Evolutionary conservation across 2,329 filamentous ascomycete species (phyloP).

Genomic region (Pseudogymnoascus sp.): DNA sequence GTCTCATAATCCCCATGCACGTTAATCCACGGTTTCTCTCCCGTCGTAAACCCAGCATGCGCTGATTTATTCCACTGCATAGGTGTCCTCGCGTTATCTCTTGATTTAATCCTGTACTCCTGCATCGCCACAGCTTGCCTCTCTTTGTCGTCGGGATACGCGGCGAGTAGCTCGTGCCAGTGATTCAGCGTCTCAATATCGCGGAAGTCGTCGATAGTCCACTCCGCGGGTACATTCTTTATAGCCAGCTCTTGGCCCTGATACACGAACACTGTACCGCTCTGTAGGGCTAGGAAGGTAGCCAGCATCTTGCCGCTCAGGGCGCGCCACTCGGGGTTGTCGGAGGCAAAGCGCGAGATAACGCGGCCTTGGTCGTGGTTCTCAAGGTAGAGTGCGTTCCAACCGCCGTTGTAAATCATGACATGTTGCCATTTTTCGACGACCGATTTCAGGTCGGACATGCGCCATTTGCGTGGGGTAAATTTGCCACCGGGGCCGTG

Average conservation of each 20-base stretch:
- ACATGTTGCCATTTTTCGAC: constrained; percentile 47
- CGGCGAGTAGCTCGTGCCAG: constrained; percentile 36
- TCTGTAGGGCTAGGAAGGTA: constrained; percentile 42
- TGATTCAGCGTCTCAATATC: constrained; percentile 56
- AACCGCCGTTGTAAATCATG: constrained; percentile 46
- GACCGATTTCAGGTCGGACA: constrained; percentile 39
- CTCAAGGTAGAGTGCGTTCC: constrained; percentile 53
- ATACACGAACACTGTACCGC: constrained; percentile 53
- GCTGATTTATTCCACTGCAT: constrained; percentile 61
- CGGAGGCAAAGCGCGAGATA: constrained; percentile 43
- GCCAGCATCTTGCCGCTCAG: constrained; percentile 49
- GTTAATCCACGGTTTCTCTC: constrained; percentile 61
- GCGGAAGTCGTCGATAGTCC: constrained; percentile 61
- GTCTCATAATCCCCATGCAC: constrained; percentile 55
- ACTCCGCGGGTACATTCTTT: constrained; percentile 49
- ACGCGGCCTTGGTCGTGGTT: constrained; percentile 51
- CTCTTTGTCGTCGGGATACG: constrained; percentile 33
- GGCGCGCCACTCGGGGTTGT: constrained; percentile 37
- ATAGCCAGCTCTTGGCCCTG: constrained; percentile 57
- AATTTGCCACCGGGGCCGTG: constrained; percentile 39
- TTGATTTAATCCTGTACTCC: constrained; percentile 52
- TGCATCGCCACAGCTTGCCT: constrained; percentile 36
- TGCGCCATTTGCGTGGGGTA: constrained; percentile 37
- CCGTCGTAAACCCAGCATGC: constrained; percentile 60
- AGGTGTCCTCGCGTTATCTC: constrained; percentile 66